phyloP scores from a whole-genome alignment of 495 filamentous ascomycete species.

The Xylaria intraflava region DNA sequence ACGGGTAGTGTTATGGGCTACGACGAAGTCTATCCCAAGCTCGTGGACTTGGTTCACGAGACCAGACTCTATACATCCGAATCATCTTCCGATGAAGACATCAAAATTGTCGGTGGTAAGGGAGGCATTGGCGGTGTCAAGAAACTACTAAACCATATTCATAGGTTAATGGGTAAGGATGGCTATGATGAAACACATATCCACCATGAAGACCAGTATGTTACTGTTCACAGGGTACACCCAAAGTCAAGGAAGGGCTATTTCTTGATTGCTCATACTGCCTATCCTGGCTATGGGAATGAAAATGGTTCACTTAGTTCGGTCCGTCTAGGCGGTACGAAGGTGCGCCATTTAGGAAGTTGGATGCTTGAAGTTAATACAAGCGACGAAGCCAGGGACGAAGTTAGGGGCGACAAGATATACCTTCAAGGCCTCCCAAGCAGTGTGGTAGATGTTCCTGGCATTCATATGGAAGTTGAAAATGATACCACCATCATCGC shows the following conservation, averaged over 20 bases:
- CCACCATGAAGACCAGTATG: constrained; percentile 90
- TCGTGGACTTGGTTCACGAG: constrained; percentile 86
- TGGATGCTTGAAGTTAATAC: constrained; percentile 84
- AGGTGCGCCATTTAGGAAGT: constrained; percentile 73
- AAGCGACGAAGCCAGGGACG: constrained; percentile 54
- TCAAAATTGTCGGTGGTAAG: constrained; percentile 56
- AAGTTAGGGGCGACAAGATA: constrained; percentile 59
- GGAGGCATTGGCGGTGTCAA: constrained; percentile 85
- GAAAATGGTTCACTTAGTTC: constrained; percentile 69
- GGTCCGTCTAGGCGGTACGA: constrained; percentile 65
- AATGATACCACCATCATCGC: constrained; percentile 69
- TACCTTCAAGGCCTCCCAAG: constrained; percentile 75
- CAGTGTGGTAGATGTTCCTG: constrained; percentile 63
- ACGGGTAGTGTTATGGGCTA: constrained; percentile 98
- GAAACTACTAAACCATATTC: constrained; percentile 84
- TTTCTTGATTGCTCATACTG: constrained; percentile 91
- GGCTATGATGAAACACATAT: constrained; percentile 94
- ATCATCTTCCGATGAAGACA: constrained; percentile 51
- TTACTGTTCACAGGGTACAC: constrained; percentile 93
- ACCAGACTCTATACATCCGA: constrained; percentile 71
- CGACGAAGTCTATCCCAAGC: constrained; percentile 89
- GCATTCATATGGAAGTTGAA: constrained; percentile 59
- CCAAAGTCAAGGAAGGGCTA: constrained; percentile 84
- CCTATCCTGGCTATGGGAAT: constrained; percentile 81
- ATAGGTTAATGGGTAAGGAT: constrained; percentile 87